Conservation (phyloP, 108 stramenopile species). For the Nitzschia sp. region DNA sequence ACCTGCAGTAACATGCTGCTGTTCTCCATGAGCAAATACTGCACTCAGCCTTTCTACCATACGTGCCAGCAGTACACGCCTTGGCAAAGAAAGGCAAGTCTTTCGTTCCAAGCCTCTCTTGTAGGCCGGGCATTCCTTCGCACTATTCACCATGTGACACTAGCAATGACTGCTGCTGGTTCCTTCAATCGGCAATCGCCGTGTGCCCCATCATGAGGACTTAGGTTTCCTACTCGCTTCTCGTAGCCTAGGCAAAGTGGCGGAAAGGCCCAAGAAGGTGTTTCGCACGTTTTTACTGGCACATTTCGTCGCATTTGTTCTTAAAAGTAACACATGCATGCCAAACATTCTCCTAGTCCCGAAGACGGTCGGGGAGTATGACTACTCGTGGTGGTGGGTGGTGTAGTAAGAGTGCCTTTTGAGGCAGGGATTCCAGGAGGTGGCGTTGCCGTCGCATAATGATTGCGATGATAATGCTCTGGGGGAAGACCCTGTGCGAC, state of each 20-base stretch:
- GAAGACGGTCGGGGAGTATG: not conserved
- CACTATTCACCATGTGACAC: not conserved
- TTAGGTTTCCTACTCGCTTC: not conserved
- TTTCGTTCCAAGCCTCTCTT: too few species aligned
- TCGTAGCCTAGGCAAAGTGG: not conserved
- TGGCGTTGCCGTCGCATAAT: slow-evolving; percentile 9
- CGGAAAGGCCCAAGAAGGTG: too few species aligned
- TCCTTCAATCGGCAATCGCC: too few species aligned
- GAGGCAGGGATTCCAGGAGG: not conserved
- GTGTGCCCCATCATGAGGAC: not conserved
- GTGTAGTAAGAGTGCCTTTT: not conserved
- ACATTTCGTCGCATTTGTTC: too few species aligned
- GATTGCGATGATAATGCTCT: slow-evolving; percentile 35
- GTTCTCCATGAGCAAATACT: too few species aligned
- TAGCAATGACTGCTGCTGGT: not conserved
- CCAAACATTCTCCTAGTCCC: slow-evolving; percentile 10
- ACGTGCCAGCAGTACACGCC: too few species aligned
- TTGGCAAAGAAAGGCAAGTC: too few species aligned
- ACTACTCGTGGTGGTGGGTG: not conserved
- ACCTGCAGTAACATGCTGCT: too few species aligned
- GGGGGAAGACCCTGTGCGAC: slow-evolving; percentile 24
- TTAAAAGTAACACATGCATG: slow-evolving; percentile 24
- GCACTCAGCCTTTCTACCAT: too few species aligned
- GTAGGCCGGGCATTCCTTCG: not conserved
- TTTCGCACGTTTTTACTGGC: too few species aligned